phyloP scores from a whole-genome alignment of 2,329 filamentous ascomycete genomes.

The Botryotinia calthae region DNA sequence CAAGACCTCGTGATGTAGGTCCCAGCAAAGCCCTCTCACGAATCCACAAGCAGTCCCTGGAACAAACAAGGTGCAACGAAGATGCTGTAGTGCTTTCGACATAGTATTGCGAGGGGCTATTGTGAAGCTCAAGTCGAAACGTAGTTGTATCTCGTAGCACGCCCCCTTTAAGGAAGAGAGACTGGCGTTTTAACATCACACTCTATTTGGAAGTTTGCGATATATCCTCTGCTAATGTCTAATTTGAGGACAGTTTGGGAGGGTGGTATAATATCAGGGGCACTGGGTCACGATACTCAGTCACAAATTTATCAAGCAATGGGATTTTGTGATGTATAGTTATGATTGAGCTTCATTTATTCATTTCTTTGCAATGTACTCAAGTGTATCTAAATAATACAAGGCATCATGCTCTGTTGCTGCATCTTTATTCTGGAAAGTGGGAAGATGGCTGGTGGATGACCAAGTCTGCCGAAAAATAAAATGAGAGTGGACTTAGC shows the following conservation, averaged over 20 bases:
- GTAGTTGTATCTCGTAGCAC: neutral
- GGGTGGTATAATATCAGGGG: too few relatives aligned
- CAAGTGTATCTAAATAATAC: neutral
- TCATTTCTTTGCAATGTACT: neutral
- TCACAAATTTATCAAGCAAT: neutral
- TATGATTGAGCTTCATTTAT: neutral
- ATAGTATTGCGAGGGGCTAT: too few relatives aligned
- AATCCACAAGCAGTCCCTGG: neutral
- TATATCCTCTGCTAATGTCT: neutral
- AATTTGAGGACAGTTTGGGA: neutral
- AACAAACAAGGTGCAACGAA: neutral
- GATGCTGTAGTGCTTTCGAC: too few relatives aligned
- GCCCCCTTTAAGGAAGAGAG: neutral
- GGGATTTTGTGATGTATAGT: neutral
- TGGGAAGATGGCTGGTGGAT: neutral
- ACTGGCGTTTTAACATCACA: neutral
- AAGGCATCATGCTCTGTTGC: neutral
- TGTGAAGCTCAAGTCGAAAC: neutral
- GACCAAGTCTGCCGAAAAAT: neutral
- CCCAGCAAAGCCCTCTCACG: neutral
- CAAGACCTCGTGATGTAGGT: too few relatives aligned
- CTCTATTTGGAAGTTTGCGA: neutral
- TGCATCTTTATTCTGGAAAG: neutral
- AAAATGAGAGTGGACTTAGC: slow-evolving; percentile 13
- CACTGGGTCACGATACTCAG: neutral